Base-by-base conservation (phyloP, 306 rosid genomes). In the Hylodesmum podocarpum region DNA sequence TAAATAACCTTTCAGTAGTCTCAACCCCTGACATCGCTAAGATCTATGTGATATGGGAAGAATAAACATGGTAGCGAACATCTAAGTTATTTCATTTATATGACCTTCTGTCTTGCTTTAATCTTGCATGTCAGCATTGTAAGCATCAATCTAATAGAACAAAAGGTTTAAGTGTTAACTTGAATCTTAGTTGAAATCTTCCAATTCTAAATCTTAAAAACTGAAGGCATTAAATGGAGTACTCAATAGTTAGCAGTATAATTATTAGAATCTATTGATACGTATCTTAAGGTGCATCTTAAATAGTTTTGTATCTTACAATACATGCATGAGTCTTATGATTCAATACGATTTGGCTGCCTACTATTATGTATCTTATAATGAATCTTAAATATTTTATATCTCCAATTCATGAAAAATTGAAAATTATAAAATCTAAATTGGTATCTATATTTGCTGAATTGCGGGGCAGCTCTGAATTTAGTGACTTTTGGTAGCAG, bases 101-200 rank as follows among this genome's bases (percentile, higher is more conserved):
- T 18, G 70, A 68, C 21, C 57, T 28, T 19, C 41, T n/a, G 13
- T 64, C 41, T 59, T 49, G 36, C 36, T 59, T 36, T 64, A 53
- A 40, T 59, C 18, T 16, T 70, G 55, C 73, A 36, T 64, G 22
- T 62, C 14, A 34, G 29, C 68, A 13, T 59, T 6, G 28, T 34
- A 49, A 62, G 28, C 51, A 47, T 63, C 37, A 47, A 21, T 16
- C 40, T 40, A 51, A 76, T 50, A 37, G 16, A 55, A 25, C 39
- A n/a, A 22, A 7, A 41, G 40, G 49, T 59, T 29, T 73, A 43
- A 16, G 55, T 47, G 18, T 73, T 41, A 21, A 21, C 50, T 50
- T 72, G 66, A 72, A 72, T 22, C 3, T 39, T 22, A 72, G 53
- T 39, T 24, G 54, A 25, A 55, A 62, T 54, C 40, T 72, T 55